Evolutionary conservation across 2,329 filamentous ascomycete genomes (phyloP), one percentile per base, ranked within the genome.

Genomic region (Neocatenulostroma microsporum): DNA sequence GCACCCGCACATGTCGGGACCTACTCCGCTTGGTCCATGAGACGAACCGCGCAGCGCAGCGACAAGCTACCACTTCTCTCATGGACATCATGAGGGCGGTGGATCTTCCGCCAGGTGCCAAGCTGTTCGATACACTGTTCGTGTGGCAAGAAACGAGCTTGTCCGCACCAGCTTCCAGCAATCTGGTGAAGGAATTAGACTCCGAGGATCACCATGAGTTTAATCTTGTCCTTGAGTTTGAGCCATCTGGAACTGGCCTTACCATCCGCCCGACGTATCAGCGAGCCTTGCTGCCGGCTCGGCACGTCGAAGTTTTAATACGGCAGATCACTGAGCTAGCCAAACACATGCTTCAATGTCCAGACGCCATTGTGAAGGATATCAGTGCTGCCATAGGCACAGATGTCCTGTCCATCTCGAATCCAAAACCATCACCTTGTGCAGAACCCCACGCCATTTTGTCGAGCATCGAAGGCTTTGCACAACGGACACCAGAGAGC

Each of bases 111-210:
- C 67, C 76, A 1, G 66, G 70, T 1, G 69, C 75, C 24, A 32
- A 29, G 3, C 60, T 94, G 0, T 94, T 89, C 48, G 84, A 94
- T 47, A 72, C 80, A 1, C 64, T 94, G 0, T 80, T 94, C 50
- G 79, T 88, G 0, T 95, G 88, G 69, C 88, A 95, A 50, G 81
- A 94, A 53, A 82, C 80, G 0, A 64, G 82, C 13, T 45, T 59
- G 1, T 43, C 46, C 2, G 46, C 54, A n/a, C 44, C 53, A 3
- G 53, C 63, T 49, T 24, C 21, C 7, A 15, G 30, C 5, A n/a
- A 36, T 4, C n/a, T 32, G 6, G 64, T 89, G 0, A 58, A 52
- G 8, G 67, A 86, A 37, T 55, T 74, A 0, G 69, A 72, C 18
- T 77, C 82, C 35, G 59, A 70, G 4, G 88, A 95, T 54, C 74